Conservation (phyloP, 208 protist genomes). For the Paratrypanosoma confusum region DNA sequence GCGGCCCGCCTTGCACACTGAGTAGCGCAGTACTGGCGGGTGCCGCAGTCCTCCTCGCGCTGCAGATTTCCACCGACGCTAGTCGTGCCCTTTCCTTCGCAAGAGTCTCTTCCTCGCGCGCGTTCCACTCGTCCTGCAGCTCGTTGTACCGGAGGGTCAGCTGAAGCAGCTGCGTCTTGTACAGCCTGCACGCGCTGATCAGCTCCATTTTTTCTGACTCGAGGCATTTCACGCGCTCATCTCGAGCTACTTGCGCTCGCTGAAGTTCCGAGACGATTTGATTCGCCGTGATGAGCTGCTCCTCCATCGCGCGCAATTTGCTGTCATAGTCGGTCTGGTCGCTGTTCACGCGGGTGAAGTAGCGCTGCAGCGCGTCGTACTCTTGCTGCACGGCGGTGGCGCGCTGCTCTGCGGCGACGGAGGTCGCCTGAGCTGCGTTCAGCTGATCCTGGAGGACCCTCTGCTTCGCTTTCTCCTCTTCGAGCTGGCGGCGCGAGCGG, state of each 20-base stretch:
- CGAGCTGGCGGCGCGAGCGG: conserved; percentile 30
- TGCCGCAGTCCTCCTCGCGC: neutral
- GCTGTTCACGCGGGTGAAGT: conserved; percentile 19
- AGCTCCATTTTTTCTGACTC: conserved; percentile 21
- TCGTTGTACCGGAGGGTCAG: conserved; percentile 24
- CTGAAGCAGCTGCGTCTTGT: conserved; percentile 23
- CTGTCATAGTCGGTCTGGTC: conserved; percentile 18
- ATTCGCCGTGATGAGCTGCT: conserved; percentile 19
- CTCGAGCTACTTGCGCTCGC: neutral
- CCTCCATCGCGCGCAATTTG: conserved; percentile 26
- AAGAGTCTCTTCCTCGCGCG: conserved; percentile 15
- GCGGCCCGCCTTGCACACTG: too few species aligned
- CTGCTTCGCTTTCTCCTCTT: conserved; percentile 32
- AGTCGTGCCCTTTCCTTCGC: conserved; percentile 9
- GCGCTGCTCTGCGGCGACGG: conserved; percentile 32
- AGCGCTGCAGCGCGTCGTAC: conserved; percentile 51
- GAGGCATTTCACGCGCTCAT: conserved; percentile 6
- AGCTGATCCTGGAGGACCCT: conserved; percentile 38
- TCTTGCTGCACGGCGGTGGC: conserved; percentile 42
- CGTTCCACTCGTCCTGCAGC: conserved; percentile 25
- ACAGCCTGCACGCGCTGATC: conserved; percentile 15
- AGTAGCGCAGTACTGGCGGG: too few species aligned
- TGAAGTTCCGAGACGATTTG: conserved; percentile 9
- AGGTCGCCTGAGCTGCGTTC: conserved; percentile 33
- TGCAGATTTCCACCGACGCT: neutral